phyloP scores from a whole-genome alignment of 2,329 filamentous ascomycete genomes.

The Tothia fuscella region DNA sequence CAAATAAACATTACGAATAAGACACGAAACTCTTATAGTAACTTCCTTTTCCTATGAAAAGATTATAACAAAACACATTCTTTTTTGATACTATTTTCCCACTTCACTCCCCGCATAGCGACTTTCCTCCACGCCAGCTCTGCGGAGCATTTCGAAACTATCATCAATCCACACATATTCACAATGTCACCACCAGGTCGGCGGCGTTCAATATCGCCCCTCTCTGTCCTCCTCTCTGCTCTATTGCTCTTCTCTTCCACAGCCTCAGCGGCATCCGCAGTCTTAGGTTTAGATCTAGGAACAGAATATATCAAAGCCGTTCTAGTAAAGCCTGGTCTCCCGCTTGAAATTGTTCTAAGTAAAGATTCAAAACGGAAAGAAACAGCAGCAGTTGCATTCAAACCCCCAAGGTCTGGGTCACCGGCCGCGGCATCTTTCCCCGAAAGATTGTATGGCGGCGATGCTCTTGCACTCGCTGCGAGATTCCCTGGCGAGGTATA shows the following conservation, averaged over 20 bases:
- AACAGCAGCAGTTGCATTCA: conserved; percentile 81
- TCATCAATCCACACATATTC: too few species aligned
- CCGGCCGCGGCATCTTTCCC: conserved; percentile 52
- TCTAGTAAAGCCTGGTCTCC: conserved; percentile 90
- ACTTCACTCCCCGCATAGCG: too few species aligned
- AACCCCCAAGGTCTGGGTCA: conserved; percentile 58
- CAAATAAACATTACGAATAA: too few species aligned
- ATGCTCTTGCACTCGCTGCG: conserved; percentile 76
- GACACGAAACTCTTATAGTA: too few species aligned
- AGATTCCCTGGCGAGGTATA: conserved; percentile 91
- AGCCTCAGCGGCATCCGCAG: conserved; percentile 56
- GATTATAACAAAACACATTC: too few species aligned
- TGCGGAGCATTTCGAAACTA: too few species aligned
- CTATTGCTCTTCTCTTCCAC: conserved; percentile 43
- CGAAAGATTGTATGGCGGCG: conserved; percentile 82
- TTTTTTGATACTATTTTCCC: too few species aligned
- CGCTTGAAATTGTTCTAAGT: conserved; percentile 92
- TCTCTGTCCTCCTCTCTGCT: conserved; percentile 39
- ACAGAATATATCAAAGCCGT: conserved; percentile 96
- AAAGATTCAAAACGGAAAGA: conserved; percentile 98
- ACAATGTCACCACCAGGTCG: conserved; percentile 36
- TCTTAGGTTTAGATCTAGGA: conserved; percentile 85
- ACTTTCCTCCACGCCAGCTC: too few species aligned
- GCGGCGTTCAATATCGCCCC: conserved; percentile 25
- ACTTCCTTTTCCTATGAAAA: too few species aligned